Evolutionary conservation across 1,284 basidiomycete species (phyloP), one percentile per base, ranked within the genome.

Genomic region (Rhodotorula sp.): DNA sequence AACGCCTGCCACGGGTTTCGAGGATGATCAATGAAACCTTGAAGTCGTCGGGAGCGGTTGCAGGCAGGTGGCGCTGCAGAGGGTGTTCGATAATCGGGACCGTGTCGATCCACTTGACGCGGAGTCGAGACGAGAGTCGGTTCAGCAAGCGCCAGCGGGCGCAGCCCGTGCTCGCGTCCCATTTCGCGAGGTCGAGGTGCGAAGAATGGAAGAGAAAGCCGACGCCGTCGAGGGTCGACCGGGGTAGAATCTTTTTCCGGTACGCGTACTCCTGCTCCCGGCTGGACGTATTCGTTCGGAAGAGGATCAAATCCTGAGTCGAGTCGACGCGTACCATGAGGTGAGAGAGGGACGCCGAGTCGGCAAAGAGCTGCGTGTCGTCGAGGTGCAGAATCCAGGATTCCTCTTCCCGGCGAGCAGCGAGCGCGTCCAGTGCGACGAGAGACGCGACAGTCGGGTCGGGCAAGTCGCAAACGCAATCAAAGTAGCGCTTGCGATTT

Each of bases 51-150:
- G 65, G 37, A 1, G 53, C 46, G 2, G 68, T 68, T 2, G 24
- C n/a, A 4, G 71, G 71, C 15, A 74, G 62, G 46, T 74, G 72
- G 1, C 67, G 69, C 56, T 69, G 72, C 6, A 74, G 65, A 2
- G 72, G 72, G 12, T 74, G 72, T 45, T 68, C 63, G n/a, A 71
- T 67, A 4, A 53, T 62, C 18, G 72, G 72, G 17, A 74, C 72
- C 33, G 71, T 64, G 62, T 74, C 69, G 62, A 74, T 49, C 72
- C 72, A 74, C 45, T 67, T 71, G 55, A 74, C 57, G n/a, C 60
- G 49, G 6, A 71, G 57, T 20, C 54, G 60, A 17, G 26, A 29
- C 3, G 67, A n/a, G 58, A 75, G 71, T 5, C 61, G 63, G 6
- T n/a, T 62, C 24, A 72, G 64, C 45, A 71, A 70, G n/a, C 62